A percentile compares a stretch with the other conserved stretches of the same genome.
phyloP scores from a whole-genome alignment of 2,329 filamentous ascomycete species.

The Akanthomyces muscarius region DNA sequence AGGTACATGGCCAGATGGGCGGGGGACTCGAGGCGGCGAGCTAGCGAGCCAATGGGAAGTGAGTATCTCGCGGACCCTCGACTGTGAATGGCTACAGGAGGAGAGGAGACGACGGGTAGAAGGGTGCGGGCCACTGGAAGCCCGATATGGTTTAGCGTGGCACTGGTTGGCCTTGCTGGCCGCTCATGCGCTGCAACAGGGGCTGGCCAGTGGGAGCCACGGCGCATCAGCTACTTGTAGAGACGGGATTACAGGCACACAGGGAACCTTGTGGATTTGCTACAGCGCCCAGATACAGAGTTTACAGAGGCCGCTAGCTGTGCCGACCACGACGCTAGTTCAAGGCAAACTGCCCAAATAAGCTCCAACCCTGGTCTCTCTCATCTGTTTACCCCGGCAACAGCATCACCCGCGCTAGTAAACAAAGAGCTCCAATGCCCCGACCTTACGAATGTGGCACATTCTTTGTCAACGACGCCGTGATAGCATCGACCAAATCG shows the following conservation, averaged over 20 bases:
- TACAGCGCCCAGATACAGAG: no score
- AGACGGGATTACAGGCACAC: neutral
- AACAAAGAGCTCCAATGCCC: slow-evolving; percentile 27
- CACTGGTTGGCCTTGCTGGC: no score
- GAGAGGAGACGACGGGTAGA: neutral
- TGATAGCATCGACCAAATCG: slow-evolving; percentile 37
- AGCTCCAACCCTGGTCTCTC: slow-evolving; percentile 4
- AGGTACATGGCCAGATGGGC: neutral
- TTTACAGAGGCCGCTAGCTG: no score
- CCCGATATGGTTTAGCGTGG: slow-evolving; percentile 9
- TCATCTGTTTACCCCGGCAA: slow-evolving; percentile 31
- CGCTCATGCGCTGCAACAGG: no score
- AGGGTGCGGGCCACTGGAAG: neutral
- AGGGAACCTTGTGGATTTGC: neutral
- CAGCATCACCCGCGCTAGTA: slow-evolving; percentile 28
- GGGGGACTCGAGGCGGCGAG: neutral
- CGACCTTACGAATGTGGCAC: slow-evolving; percentile 31
- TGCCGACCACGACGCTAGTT: no score
- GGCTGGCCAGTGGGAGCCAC: neutral
- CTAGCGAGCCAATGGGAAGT: slow-evolving; percentile 1
- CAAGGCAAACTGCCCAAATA: neutral
- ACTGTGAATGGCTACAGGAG: neutral
- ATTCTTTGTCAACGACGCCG: slow-evolving; percentile 39
- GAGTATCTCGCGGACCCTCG: neutral
- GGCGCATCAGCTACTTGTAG: no score